Evolutionary conservation across 2,329 filamentous ascomycete genomes (phyloP), one percentile per base, ranked within the genome.

Genomic region (Mollisia scopiformis): DNA sequence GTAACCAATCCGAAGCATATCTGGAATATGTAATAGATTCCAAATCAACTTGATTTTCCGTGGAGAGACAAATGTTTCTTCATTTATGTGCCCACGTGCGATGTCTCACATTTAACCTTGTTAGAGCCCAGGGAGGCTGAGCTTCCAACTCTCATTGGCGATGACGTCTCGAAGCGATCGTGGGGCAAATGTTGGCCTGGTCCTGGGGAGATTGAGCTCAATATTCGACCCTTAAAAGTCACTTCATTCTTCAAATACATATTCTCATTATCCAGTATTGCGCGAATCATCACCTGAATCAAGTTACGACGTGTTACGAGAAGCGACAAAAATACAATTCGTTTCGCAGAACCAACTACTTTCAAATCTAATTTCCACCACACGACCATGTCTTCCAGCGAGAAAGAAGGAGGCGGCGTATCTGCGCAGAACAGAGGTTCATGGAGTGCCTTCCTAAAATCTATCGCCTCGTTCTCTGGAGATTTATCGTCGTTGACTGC

Each of bases 401-500:
- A 73, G 50, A 64, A 68, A 59, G 72, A 73, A 64, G 72, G 68
- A 16, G 69, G 61, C 11, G 71, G 64, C 25, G 62, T 74, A 23
- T 69, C 71, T 55, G 64, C 68, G 19, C 67, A 71, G 55, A 72
- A 74, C 39, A 69, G 65, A 60, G 68, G 69, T 23, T 71, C 70
- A 21, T 74, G 72, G 72, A 68, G 62, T 19, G 71, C 70, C 5
- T 73, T 73, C 53, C 55, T 73, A 13, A 73, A 71, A 84, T 92
- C 90, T 51, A 90, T 93, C 72, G 88, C 89, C 56, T 91, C 88
- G 3, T 94, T 93, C 80, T 91, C 90, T 72, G 91, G 91, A 70
- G 91, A 94, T 75, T 84, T 93, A 61, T 89, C 90, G 33, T 92
- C 89, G 62, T 79, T 94, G 71, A 93, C 91, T 35, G 91, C 91